Evolutionary conservation across 768 basidiomycete genomes (phyloP).

Genomic region (Vararia minispora): DNA sequence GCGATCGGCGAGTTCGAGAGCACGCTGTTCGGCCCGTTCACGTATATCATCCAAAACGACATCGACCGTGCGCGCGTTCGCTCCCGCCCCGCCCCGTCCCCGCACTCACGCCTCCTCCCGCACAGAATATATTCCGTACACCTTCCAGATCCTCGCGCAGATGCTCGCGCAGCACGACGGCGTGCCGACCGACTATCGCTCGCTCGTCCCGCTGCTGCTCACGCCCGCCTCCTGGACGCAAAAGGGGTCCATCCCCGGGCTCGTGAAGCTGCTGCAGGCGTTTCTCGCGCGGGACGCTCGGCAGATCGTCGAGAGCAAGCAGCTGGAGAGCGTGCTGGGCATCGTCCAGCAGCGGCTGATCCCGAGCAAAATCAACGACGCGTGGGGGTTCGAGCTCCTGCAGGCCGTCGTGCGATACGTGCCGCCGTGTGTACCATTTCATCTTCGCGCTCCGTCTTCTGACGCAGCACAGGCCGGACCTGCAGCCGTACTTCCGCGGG

Average conservation of each 20-base stretch:
- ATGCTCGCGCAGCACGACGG: slow-evolving; percentile 78
- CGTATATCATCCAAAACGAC: slow-evolving; percentile 80
- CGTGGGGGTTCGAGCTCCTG: slow-evolving; percentile 84
- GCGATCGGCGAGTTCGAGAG: slow-evolving; percentile 70
- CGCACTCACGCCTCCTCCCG: neutral
- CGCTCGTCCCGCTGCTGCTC: slow-evolving; percentile 71
- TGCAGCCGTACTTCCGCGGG: slow-evolving; percentile 66
- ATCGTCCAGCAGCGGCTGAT: slow-evolving; percentile 86
- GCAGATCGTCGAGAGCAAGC: slow-evolving; percentile 58
- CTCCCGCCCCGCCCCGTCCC: neutral
- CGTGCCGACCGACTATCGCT: slow-evolving; percentile 69
- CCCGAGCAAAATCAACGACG: slow-evolving; percentile 79
- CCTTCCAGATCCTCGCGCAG: slow-evolving; percentile 93
- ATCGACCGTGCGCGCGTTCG: slow-evolving; percentile 61
- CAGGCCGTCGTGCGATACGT: slow-evolving; percentile 64
- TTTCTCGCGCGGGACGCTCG: slow-evolving; percentile 63
- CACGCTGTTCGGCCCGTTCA: slow-evolving; percentile 79
- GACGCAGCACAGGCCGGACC: slow-evolving; percentile 32
- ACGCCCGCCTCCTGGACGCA: slow-evolving; percentile 86
- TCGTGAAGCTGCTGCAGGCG: slow-evolving; percentile 80
- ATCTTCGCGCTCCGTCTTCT: slow-evolving; percentile 1
- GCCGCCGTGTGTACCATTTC: slow-evolving; percentile 49
- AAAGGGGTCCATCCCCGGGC: slow-evolving; percentile 88
- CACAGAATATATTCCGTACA: slow-evolving; percentile 92
- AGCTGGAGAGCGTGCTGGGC: slow-evolving; percentile 70